phyloP scores from a whole-genome alignment of 495 filamentous ascomycete species.

The Pseudevernia furfuracea region DNA sequence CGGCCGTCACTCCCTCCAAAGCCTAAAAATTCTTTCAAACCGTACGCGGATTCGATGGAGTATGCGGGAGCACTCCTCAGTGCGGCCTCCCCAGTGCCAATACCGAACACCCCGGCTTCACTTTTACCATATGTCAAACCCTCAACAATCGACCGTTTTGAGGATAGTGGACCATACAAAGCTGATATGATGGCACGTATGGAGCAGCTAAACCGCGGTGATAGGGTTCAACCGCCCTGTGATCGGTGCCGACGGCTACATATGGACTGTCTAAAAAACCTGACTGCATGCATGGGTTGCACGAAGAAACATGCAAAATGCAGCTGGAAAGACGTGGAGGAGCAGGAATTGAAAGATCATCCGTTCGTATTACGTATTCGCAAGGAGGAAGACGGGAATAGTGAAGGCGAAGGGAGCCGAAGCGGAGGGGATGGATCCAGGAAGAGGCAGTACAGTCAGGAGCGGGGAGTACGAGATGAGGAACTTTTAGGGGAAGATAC shows the following conservation, averaged over 20 bases:
- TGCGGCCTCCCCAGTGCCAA: conserved; percentile 39
- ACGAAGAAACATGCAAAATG: conserved; percentile 86
- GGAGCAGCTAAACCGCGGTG: conserved; percentile 65
- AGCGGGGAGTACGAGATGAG: conserved; percentile 24
- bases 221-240: conserved; percentile 67
- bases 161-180: conserved; percentile 56
- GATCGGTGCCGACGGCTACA: conserved; percentile 73
- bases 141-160: conserved; percentile 39
- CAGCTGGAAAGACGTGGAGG: conserved; percentile 67
- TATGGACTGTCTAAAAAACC: conserved; percentile 75
- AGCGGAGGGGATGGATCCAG: conserved; percentile 9
- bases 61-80: conserved; percentile 29
- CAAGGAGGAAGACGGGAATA: conserved; percentile 14
- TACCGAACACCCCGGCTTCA: conserved; percentile 45
- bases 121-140: conserved; percentile 40
- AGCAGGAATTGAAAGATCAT: conserved; percentile 52
- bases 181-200: conserved; percentile 64
- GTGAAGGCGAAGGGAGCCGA: conserved; percentile 17
- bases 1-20: conserved; percentile 20
- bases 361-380: conserved; percentile 20
- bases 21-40: conserved; percentile 19
- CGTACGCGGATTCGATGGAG: conserved; percentile 29
- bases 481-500: conserved; percentile 27
- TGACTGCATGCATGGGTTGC: conserved; percentile 78
- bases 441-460: conserved; percentile 12